Evolutionary conservation across 108 stramenopile species (phyloP), one percentile per base, ranked within the genome.

Genomic region (Bacterosira constricta): DNA sequence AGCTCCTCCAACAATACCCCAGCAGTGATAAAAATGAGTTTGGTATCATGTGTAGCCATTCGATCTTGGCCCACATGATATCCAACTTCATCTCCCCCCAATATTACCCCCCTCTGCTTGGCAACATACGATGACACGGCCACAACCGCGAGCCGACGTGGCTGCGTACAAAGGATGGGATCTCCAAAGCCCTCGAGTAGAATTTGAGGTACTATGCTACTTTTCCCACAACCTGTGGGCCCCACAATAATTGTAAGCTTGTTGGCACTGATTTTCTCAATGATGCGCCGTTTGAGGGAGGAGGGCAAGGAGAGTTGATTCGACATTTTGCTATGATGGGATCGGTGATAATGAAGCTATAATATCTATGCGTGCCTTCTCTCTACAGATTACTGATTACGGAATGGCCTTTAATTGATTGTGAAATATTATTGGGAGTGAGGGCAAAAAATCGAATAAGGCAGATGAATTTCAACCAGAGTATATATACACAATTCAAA

Each of bases 1-100:
- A 83, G 59, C 44, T 80, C 78, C 51, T 83, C 83, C 63, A 83
- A 37, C 18, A 83, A 63, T 1, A 83, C 64, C 12, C 83, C 83
- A 17, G 83, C 78, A 1, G 83, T 83, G 4, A 68, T 55, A 41
- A 80, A 83, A 13, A 83, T 12, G 21, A 83, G 46, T 49, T 53
- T 47, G 15, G 79, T 80, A 11, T 44, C 36, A 2, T 46, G 21
- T 10, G 20, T 52, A 6, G 67, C 35, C 4, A 60, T 45, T 27
- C 38, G 45, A 27, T 72, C 54, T 31, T 83, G 83, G 36, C 83
- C 83, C 18, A 83, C 71, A 41, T 83, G 79, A 71, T 83, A 83
- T 35, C 83, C 83, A 21, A 83, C 79, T 37, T 83, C 79, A 13
- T 55, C 38, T 0, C 79, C 83, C 38, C 83, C 83, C 50, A 83